Evolutionary conservation across 305 asterid genomes (phyloP), one percentile per base, ranked within the genome.

Genomic region (Fraxinus albicans): DNA sequence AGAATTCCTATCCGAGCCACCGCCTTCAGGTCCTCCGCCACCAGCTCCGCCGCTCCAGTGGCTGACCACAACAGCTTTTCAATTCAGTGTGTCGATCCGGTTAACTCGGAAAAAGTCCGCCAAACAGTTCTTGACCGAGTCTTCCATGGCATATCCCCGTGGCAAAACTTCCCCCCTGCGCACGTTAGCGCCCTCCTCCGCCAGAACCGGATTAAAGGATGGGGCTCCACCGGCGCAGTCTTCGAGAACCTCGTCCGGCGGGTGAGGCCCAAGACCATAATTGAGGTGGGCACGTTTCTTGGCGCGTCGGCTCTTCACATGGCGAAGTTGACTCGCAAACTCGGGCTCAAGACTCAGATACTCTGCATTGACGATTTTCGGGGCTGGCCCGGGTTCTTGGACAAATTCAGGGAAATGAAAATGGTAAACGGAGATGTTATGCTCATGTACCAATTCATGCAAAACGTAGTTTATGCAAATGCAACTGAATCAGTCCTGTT

Each of bases 291-390:
- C 29, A 89, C 95, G 0, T 91, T 91, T 23, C 83, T 91, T 0
- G 95, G 95, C 3, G 93, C 95, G 6, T 91, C 95, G n/a, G 91
- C 93, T 0, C 88, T 84, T 6, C 92, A 91, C 87, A 91, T 91
- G 95, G 87, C 84, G 9, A 79, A 83, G 70, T 70, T 91, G 31
- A 83, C 89, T 1, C 85, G 76, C 42, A 40, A 44, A 21, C 63
- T 87, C 5, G 93, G 93, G 8, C 87, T 91, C 6, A 73, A 83
- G 1, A 83, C 89, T 1, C 88, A 83, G 36, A 89, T 91, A 3
- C 8, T 91, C 6, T 91, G 95, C 82, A 85, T 91, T 63, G 95
- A 91, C 81, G 95, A 91, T 67, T 91, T 90, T 77, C 88, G 95
- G 1, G 95, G 95, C 1, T 91, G 95, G 95, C 93, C 95, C 0